Percentiles rank a stretch among this genome's conserved stretches.
Evolutionary conservation across 805 yeast genomes (phyloP).

Genomic region (Cyberlindnera subsufficiens): DNA sequence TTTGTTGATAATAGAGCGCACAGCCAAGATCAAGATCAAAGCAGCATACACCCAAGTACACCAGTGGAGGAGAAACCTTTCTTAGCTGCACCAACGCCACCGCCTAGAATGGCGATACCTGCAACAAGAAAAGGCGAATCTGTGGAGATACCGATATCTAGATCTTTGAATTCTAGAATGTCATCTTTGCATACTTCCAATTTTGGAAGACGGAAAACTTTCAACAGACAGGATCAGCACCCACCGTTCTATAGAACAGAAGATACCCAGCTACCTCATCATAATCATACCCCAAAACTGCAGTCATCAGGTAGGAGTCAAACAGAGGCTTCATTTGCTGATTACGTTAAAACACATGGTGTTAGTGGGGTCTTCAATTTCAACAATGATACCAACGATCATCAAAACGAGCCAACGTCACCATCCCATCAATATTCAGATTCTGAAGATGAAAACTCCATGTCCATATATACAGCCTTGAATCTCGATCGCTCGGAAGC

Average conservation of each 20-base stretch:
- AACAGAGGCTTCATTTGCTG: constrained; percentile 20
- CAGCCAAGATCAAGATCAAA: constrained; percentile 17
- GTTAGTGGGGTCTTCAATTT: constrained; percentile 18
- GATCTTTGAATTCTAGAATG: constrained; percentile 21
- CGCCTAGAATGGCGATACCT: constrained; percentile 76
- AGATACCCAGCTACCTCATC: neutral
- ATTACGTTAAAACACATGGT: constrained; percentile 19
- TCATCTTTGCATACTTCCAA: constrained; percentile 21
- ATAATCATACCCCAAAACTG: neutral
- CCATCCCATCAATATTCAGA: constrained; percentile 11
- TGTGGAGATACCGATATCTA: constrained; percentile 54
- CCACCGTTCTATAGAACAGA: constrained; percentile 9
- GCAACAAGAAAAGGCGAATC: constrained; percentile 77
- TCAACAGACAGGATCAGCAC: constrained; percentile 13
- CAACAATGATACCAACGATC: constrained; percentile 13
- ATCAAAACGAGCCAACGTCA: constrained; percentile 2
- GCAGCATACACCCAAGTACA: constrained; percentile 9
- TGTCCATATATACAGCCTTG: constrained; percentile 60
- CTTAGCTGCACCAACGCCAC: constrained; percentile 44
- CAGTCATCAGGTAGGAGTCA: constrained; percentile 1
- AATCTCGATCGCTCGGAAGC: constrained; percentile 29
- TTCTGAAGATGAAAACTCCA: constrained; percentile 59
- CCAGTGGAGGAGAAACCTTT: constrained; percentile 16
- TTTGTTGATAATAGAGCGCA: constrained; percentile 16
- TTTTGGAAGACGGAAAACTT: constrained; percentile 20